Conservation (phyloP, 2,329 filamentous ascomycete species). For the Monosporascus sp. region DNA sequence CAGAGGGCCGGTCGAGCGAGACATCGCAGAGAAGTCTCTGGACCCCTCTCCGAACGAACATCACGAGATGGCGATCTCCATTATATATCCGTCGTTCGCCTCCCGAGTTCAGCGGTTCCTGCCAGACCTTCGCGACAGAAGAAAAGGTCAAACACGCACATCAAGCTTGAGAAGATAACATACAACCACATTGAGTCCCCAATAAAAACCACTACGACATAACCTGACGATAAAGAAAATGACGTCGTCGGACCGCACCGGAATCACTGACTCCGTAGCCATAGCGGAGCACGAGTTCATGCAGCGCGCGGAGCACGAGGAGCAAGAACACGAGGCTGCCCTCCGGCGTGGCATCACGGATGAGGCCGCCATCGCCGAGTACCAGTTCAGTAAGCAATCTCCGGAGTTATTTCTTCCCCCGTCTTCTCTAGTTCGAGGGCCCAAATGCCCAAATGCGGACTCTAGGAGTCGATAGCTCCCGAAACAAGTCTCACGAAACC, state of each 20-base stretch:
- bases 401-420: too few relatives aligned
- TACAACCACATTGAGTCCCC: neutral
- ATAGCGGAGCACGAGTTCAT: neutral
- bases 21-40: neutral
- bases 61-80: neutral
- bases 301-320: neutral
- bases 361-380: slow-evolving; percentile 15
- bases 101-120: neutral
- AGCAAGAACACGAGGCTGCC: too few relatives aligned
- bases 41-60: neutral
- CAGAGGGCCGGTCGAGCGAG: too few relatives aligned
- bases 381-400: slow-evolving; percentile 17
- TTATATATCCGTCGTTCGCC: neutral
- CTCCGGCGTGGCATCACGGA: slow-evolving; percentile 22
- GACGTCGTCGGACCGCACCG: neutral
- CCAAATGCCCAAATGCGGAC: too few relatives aligned
- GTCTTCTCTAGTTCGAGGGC: too few relatives aligned
- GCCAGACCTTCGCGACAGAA: neutral
- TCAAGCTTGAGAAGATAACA: neutral
- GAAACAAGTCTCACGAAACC: too few relatives aligned
- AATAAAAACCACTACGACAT: neutral
- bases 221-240: neutral
- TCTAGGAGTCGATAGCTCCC: too few relatives aligned
- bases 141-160: too few relatives aligned
- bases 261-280: neutral